Base-by-base conservation (phyloP, 495 filamentous ascomycete species). In the Hyaloscypha hepaticicola region DNA sequence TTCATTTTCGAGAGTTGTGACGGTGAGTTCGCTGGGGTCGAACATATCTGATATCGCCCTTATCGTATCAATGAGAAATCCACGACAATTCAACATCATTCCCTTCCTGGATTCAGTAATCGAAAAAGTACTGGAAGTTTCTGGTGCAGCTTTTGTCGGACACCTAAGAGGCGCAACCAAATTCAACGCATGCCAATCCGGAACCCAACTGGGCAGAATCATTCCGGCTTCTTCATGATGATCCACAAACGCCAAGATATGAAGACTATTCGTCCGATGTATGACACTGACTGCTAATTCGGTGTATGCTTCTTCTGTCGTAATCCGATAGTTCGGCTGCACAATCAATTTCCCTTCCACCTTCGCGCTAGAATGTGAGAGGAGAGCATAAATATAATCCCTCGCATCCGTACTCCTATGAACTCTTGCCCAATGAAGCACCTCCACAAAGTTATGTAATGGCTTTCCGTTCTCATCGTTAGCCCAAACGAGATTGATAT, bases 111-210 rank as follows among this genome's bases (percentile, higher is more conserved):
- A 58, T 24, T 49, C 7, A 4, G 14, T 34, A 31, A 64, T 25
- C 12, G 52, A 57, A 11, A 64, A 57, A 27, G 25, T 26, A 21
- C 14, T 50, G 22, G 45, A 25, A 9, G 34, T 64, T 33, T 29
- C 34, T 29, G 53, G 6, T 50, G 61, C 61, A 9, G 52, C 29
- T 2, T 64, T 34, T n/a, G 61, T 64, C 5, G 61, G 61, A 50
- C 21, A 64, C 1, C 61, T 52, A 25, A 64, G 61, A 31, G 61
- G 61, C 49, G 61, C 61, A 45, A 64, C 61, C 22, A 64, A 25
- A 26, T 64, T 64, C 33, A 64, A 50, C 21, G 61, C 61, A 48
- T 64, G 61, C 61, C 61, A 64, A 31, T 64, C 61, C 27, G 61
- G 61, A 26, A 64, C 61, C 61, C 61, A 64, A 52, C n/a, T 64